A percentile compares a stretch with the other conserved stretches of the same genome.
These are phyloP conservation scores for Acrocalymma vagum DNA, from an alignment of 2,329 filamentous ascomycete species.

Conservation along the genomic window DNA sequence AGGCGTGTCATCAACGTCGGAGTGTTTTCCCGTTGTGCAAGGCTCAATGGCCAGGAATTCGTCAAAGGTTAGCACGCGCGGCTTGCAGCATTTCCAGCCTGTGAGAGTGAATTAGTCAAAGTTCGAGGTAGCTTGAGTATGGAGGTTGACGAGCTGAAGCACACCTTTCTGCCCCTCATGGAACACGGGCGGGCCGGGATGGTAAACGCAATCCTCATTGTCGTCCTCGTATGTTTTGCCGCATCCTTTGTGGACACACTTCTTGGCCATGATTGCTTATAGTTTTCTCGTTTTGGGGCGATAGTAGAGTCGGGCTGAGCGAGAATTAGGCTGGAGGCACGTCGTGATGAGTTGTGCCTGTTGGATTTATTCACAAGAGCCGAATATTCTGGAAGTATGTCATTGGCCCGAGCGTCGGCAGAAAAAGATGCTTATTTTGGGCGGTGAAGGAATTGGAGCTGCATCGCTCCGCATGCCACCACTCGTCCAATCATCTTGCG, in stretches of 20 bases:
- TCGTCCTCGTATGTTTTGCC: constrained; percentile 85
- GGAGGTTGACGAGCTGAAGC: constrained; percentile 11
- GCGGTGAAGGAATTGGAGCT: constrained; percentile 23
- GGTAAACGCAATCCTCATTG: constrained; percentile 87
- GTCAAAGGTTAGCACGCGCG: constrained; percentile 94
- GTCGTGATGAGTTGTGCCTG: constrained; percentile 15
- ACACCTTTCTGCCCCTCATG: constrained; percentile 98
- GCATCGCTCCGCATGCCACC: constrained; percentile 6
- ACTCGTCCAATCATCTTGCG: neutral
- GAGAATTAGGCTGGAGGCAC: constrained; percentile 15
- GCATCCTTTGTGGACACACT: constrained; percentile 97
- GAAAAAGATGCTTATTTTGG: constrained; percentile 26
- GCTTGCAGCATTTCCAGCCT: constrained; percentile 99
- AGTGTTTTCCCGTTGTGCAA: constrained; percentile 93
- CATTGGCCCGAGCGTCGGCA: constrained; percentile 28
- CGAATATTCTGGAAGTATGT: constrained; percentile 50
- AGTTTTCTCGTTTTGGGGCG: neutral
- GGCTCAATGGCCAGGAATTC: constrained; percentile 94
- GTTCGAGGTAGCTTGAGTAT: neutral
- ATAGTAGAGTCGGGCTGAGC: constrained; percentile 1
- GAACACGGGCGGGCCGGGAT: constrained; percentile 89
- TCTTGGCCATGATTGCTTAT: constrained; percentile 68
- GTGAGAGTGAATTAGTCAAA: constrained; percentile 17
- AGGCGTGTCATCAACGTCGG: constrained; percentile 79
- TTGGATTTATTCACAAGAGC: constrained; percentile 22